Evolutionary conservation across 2,329 filamentous ascomycete genomes (phyloP), one percentile per base, ranked within the genome.

Genomic region (Curvularia lunata): DNA sequence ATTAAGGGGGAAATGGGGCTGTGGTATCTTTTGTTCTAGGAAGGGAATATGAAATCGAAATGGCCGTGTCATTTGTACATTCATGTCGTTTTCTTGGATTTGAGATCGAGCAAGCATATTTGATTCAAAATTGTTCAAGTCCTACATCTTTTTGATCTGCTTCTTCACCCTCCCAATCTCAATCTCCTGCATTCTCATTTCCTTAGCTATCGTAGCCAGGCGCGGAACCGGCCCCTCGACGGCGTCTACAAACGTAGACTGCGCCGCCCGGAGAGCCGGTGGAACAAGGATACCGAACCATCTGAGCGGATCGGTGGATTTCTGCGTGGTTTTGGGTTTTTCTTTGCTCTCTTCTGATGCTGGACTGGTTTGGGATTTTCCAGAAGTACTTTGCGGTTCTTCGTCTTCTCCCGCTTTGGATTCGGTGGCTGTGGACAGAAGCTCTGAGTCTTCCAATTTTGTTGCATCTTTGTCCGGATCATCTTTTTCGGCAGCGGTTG

Each of bases 131-230:
- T 27, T 8, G 4, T 27, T 8, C 25, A 27, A 27, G 25, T 13
- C 41, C 37, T 55, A 71, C 13, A 67, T 23, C 64, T 78, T 82
- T 62, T 75, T 75, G 5, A 82, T 70, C 21, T 74, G 71, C 66
- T 85, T 85, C 63, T 81, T 76, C 48, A 78, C 53, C 56, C 88
- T 80, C 37, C 88, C 82, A 52, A 94, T 86, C 64, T 89, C 84
- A 50, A 88, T 86, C 78, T 92, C 90, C 5, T 91, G 72, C n/a
- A 77, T 77, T 13, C 81, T 80, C 84, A 94, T 86, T 67, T 86
- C 82, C 27, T 81, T 80, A 34, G 82, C 80, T n/a, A 90, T 74
- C 1, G 82, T 83, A 6, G 82, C 82, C 8, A 92, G 77, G 38
- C 77, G 76, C 1, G 86, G 83, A 2, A 92, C 75, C 3, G 88